These are phyloP conservation scores for Fusarium neocosmosporiellum DNA, from an alignment of 2,329 filamentous ascomycete species.

Conservation along the genomic window DNA sequence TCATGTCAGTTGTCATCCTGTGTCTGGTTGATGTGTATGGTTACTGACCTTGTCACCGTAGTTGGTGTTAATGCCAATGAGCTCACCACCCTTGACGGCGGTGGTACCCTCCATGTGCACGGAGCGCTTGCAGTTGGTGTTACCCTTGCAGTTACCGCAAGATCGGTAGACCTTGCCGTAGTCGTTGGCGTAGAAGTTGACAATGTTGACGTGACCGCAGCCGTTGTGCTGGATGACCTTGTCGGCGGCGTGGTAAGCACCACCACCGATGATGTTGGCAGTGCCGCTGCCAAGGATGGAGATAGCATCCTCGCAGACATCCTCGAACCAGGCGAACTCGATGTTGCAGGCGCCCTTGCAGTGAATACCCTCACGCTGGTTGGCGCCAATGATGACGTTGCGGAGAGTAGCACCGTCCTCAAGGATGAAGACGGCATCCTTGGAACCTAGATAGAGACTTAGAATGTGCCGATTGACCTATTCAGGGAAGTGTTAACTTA, in stretches of 20 bases:
- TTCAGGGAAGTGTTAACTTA: constrained; percentile 32
- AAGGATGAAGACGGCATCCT: constrained; percentile 56
- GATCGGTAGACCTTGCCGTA: constrained; percentile 56
- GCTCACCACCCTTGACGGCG: constrained; percentile 53
- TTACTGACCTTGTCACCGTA: constrained; percentile 43
- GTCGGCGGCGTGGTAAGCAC: constrained; percentile 57
- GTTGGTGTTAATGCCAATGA: constrained; percentile 57
- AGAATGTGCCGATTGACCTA: accelerated
- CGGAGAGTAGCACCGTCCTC: constrained; percentile 55
- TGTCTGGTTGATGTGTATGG: accelerated
- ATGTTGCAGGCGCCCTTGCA: constrained; percentile 57
- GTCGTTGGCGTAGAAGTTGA: constrained; percentile 54
- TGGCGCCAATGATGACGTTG: constrained; percentile 59
- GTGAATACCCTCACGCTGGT: constrained; percentile 60
- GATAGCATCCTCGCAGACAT: constrained; percentile 54
- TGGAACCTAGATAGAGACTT: background rate
- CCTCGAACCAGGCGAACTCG: constrained; percentile 61
- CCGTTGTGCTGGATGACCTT: constrained; percentile 63
- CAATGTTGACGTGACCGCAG: constrained; percentile 55
- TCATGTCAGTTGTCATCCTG: background rate
- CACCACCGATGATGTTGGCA: constrained; percentile 56
- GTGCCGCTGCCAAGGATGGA: constrained; percentile 40
- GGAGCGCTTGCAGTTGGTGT: constrained; percentile 51
- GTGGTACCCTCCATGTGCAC: constrained; percentile 58
- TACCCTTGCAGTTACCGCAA: constrained; percentile 41